Evolutionary conservation across 2,329 filamentous ascomycete genomes (phyloP).

Genomic region (Verticillium nonalfalfae): DNA sequence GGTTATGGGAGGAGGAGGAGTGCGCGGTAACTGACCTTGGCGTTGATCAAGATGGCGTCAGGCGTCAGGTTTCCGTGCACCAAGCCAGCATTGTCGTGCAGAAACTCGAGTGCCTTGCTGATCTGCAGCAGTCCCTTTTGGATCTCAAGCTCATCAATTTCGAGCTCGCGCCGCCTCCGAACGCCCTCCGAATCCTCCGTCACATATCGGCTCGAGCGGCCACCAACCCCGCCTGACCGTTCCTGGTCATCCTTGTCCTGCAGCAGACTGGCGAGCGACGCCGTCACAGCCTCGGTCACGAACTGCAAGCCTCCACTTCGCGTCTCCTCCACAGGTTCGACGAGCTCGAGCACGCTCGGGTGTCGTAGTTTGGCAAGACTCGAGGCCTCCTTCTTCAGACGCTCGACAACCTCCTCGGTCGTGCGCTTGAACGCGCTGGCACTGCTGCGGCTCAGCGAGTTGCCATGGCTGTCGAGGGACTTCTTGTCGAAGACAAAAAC

Average conservation of each 20-base stretch:
- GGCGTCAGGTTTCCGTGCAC: conserved; percentile 94
- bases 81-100: conserved; percentile 90
- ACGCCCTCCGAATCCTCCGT: conserved; percentile 73
- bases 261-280: conserved; percentile 76
- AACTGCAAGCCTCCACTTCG: conserved; percentile 89
- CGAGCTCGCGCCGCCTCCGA: conserved; percentile 69
- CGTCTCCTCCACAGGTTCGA: conserved; percentile 93
- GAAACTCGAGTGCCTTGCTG: conserved; percentile 87
- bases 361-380: conserved; percentile 84
- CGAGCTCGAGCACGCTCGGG: conserved; percentile 84
- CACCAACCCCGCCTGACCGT: conserved; percentile 57
- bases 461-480: conserved; percentile 64
- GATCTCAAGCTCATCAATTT: conserved; percentile 95
- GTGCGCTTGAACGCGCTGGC: conserved; percentile 69
- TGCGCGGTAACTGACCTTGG: conserved; percentile 58
- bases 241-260: conserved; percentile 89
- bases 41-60: conserved; percentile 88
- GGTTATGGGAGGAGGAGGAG: neutral
- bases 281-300: conserved; percentile 85
- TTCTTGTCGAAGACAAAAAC: conserved; percentile 95
- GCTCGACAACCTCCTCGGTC: conserved; percentile 84
- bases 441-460: conserved; percentile 54
- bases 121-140: conserved; percentile 93
- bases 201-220: conserved; percentile 71
- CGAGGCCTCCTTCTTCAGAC: conserved; percentile 85